Base-by-base conservation (phyloP, 2,329 filamentous ascomycete species). In the Camillea tinctor region DNA sequence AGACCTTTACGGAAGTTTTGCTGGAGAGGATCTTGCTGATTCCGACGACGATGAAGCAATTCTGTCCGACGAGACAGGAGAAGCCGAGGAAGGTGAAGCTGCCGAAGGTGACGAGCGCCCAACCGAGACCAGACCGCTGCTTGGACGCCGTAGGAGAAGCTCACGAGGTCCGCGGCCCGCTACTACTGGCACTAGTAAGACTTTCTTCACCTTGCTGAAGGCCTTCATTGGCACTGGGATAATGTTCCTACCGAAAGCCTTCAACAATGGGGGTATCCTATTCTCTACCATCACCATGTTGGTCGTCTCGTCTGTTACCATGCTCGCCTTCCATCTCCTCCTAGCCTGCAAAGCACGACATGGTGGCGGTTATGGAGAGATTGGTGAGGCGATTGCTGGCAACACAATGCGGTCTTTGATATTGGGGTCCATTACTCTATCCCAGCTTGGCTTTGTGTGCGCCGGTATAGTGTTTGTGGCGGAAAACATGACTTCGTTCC, bases 151-250 rank as follows among this genome's bases (percentile, higher is more conserved):
- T 4, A 30, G 26, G 15, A 82, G 78, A 69, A 85, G 79, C 66
- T 81, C 84, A 1, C 76, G 81, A 21, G 69, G 54, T 67, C 71
- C 54, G 52, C 78, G 73, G 61, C 77, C 83, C 40, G 88, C 87
- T 20, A 87, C 90, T 68, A 88, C 90, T 1, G 83, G 84, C 56
- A 88, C 84, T n/a, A 76, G 83, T 48, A 90, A 91, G 76, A 88
- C 90, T 0, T 93, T 93, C 75, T 92, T 92, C 73, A 93, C 89
- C 0, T 79, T 92, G 9, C 78, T 93, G 55, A 93, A 93, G 73
- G 89, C 90, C 1, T 93, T 93, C 68, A 84, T 93, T 56, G 90
- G 90, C 53, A 93, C 90, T 0, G 90, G 90, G 62, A 92, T 93
- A 72, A 91, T 93, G 86, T 93, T 93, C 70, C 73, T 93, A 51